Base-by-base conservation (phyloP, 257 asterid species). In the Misopates orontium region DNA sequence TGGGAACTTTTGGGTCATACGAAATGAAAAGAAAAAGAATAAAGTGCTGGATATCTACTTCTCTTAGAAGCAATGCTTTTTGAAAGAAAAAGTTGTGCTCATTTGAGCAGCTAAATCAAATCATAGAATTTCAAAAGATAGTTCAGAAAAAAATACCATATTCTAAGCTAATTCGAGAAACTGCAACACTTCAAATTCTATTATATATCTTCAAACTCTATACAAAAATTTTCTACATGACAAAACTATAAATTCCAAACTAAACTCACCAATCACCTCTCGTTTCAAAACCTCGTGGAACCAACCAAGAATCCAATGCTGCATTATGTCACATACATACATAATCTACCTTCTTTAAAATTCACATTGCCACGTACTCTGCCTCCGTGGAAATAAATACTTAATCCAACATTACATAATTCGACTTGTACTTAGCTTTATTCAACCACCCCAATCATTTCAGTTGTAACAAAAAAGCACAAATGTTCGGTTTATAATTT, bases 371-470 rank as follows among this genome's bases (percentile, higher is more conserved):
- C 18, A 42, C 16, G 11, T 42, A 42, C 48, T 56, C 17, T 15
- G n/a, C 63, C 54, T 60, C 48, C 24, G 56, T 47, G 54, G 5
- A 13, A 16, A 71, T 21, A 56, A 73, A 52, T 62, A 41, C 12
- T 39, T 57, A 70, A 31, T 60, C 49, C 72, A 32, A 60, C 62
- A 58, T 48, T 65, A 51, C 17, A 13, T 45, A 6, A 64, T 44
- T 52, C 19, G 64, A 22, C 20, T 21, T 42, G 66, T 51, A 62
- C 59, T 62, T 45, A 45, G 57, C 65, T 54, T 20, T 31, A 28
- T 65, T 75, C 80, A 78, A 78, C 84, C 15, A 78, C 87, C 48
- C 77, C 84, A 78, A 76, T 73, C 57, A 82, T 70, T 71, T 71
- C 64, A 42, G 69, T 19, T 70, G 70, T 69, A 57, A 73, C 60